Evolutionary conservation across 768 basidiomycete species (phyloP), one percentile per base, ranked within the genome.

Genomic region (Astraeus odoratus): DNA sequence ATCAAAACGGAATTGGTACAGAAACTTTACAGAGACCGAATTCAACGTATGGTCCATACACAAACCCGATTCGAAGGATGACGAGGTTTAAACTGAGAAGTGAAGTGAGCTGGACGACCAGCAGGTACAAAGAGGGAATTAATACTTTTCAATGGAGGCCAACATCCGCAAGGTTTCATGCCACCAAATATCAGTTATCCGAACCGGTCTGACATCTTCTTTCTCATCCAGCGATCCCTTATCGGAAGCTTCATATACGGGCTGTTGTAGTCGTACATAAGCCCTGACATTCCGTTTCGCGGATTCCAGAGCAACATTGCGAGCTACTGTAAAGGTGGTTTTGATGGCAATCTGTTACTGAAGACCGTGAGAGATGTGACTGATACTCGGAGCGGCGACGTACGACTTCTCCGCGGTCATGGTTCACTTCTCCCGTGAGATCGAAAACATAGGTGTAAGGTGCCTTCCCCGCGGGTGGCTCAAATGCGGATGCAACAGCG

Each of bases 361-460:
- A 36, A 42, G 36, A 44, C 19, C 24, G 53, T 56, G 23, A 46
- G 26, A 16, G 42, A 18, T 20, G 30, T 25, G 40, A 38, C 23
- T 33, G 33, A 20, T 36, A 19, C 30, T 37, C 16, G 15, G 25
- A 37, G 40, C 24, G 10, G 41, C 13, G n/a, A 65, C 76, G 43
- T 59, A 86, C 87, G 72, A 80, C 68, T 61, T 89, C 86, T 24
- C 78, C 76, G 38, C 87, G 77, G 63, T 89, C 86, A 54, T 76
- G 75, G 44, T 77, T 76, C 46, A 86, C 69, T 62, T 92, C 89
- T 34, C 90, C 90, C 3, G 86, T 84, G 53, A 83, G 78, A 67
- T 93, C 90, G 61, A 91, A 91, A 18, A 92, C 84, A 63, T 85
- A 83, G 46, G 81, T 72, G 62, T 82, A 93, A 4, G 81, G 72